Conservation (phyloP, 2,329 filamentous ascomycete genomes). For the Aspergillus calidoustus region DNA sequence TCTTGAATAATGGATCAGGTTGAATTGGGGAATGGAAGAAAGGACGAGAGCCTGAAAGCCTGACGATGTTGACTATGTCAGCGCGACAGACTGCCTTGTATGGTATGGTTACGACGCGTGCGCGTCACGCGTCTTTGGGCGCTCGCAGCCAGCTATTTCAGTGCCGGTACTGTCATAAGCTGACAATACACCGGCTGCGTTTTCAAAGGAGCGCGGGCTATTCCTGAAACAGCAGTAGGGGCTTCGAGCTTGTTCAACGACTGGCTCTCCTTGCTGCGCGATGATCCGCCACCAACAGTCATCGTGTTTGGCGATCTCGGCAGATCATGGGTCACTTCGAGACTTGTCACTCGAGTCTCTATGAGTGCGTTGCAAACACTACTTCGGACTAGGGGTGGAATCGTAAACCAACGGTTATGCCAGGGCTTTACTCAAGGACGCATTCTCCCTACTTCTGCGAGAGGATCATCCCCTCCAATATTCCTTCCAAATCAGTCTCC, state of each 20-base stretch:
- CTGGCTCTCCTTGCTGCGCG: slow-evolving; percentile 20
- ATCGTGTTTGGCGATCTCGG: slow-evolving; percentile 16
- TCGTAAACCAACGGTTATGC: not conserved
- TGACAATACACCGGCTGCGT: slow-evolving; percentile 26
- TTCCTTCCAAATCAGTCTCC: not conserved
- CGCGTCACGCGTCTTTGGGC: slow-evolving; percentile 33
- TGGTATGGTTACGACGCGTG: slow-evolving; percentile 35
- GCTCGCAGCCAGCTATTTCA: not conserved
- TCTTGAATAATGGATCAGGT: slow-evolving; percentile 25
- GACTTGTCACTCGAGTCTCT: too few species aligned
- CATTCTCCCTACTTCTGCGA: not conserved
- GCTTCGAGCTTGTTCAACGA: not conserved
- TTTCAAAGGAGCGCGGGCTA: slow-evolving; percentile 5
- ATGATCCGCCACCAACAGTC: slow-evolving; percentile 17
- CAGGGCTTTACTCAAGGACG: not conserved
- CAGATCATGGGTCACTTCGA: slow-evolving; percentile 20
- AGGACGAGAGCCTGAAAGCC: slow-evolving; percentile 20
- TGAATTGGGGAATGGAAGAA: slow-evolving; percentile 25
- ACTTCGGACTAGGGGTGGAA: not conserved
- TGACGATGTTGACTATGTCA: slow-evolving; percentile 25
- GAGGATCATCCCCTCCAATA: not conserved
- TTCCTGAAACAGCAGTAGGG: not conserved
- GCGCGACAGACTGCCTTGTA: slow-evolving; percentile 22
- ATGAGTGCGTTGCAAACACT: not conserved
- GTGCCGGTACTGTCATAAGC: slow-evolving; percentile 19